Evolutionary conservation across 495 filamentous ascomycete genomes (phyloP).

Genomic region (Entonaema liquescens): DNA sequence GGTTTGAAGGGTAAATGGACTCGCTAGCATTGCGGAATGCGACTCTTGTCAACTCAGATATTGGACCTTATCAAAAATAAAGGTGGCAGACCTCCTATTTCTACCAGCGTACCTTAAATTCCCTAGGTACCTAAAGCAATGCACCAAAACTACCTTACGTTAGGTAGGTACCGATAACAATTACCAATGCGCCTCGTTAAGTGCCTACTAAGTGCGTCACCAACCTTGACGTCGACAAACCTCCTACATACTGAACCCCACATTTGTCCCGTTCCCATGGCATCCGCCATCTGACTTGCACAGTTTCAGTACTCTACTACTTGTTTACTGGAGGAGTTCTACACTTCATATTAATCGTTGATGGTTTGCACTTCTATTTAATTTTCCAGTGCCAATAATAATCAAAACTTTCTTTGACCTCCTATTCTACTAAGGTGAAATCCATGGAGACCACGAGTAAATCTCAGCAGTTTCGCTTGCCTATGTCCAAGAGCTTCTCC

Average conservation of each 20-base stretch:
- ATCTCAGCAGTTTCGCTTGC: slow-evolving; percentile 18
- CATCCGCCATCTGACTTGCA: neutral
- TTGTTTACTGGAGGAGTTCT: too few relatives aligned
- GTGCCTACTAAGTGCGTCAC: neutral
- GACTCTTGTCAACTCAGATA: neutral
- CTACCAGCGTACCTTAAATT: too few relatives aligned
- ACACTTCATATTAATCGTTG: too few relatives aligned
- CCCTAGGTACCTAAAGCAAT: too few relatives aligned
- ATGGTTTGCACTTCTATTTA: too few relatives aligned
- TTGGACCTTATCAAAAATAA: neutral
- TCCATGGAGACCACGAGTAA: neutral
- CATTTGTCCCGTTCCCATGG: neutral
- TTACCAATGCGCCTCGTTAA: neutral
- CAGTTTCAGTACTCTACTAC: neutral
- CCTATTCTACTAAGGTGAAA: neutral
- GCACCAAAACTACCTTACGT: too few relatives aligned
- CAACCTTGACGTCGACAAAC: neutral
- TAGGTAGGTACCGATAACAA: too few relatives aligned
- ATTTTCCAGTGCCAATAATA: neutral
- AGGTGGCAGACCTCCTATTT: neutral
- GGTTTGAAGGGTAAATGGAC: neutral
- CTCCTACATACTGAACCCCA: neutral
- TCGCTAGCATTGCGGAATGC: neutral
- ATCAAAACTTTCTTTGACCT: neutral
- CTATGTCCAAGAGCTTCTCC: slow-evolving; percentile 30